Evolutionary conservation across 495 filamentous ascomycete species (phyloP).

Genomic region (Letharia lupina): DNA sequence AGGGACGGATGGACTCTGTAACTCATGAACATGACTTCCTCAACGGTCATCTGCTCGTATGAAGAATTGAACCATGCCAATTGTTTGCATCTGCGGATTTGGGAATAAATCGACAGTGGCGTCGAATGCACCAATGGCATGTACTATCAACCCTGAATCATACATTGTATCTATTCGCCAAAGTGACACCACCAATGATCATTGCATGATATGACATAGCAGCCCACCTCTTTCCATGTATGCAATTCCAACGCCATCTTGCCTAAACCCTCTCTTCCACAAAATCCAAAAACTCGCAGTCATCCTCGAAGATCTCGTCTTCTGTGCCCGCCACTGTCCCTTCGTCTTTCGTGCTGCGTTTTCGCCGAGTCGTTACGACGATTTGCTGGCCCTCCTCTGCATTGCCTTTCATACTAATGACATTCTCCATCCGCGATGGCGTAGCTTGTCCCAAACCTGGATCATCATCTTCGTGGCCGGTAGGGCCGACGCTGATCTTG

Average conservation of each 20-base stretch:
- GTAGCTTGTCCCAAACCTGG: constrained; percentile 35
- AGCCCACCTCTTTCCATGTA: constrained; percentile 1
- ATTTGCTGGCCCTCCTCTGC: constrained; percentile 69
- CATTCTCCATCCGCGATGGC: constrained; percentile 43
- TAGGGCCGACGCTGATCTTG: constrained; percentile 51
- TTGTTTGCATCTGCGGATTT: neutral
- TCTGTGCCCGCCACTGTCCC: constrained; percentile 43
- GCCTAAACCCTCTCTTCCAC: constrained; percentile 70
- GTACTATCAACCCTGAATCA: constrained; percentile 8
- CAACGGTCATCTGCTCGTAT: neutral
- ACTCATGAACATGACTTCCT: neutral
- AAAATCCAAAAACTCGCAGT: constrained; percentile 88
- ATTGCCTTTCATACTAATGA: constrained; percentile 42
- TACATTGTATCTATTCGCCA: neutral
- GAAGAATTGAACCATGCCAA: neutral
- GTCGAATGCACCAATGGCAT: constrained; percentile 4
- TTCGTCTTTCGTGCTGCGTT: constrained; percentile 43
- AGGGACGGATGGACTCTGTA: neutral
- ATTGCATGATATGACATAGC: constrained; percentile 3
- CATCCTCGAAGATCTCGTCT: constrained; percentile 89
- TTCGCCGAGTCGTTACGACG: constrained; percentile 66
- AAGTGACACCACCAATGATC: neutral
- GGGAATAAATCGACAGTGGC: neutral
- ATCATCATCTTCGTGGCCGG: constrained; percentile 43
- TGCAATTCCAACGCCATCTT: neutral